phyloP scores from a whole-genome alignment of 306 rosid species.

The Phaseolus lunatus region DNA sequence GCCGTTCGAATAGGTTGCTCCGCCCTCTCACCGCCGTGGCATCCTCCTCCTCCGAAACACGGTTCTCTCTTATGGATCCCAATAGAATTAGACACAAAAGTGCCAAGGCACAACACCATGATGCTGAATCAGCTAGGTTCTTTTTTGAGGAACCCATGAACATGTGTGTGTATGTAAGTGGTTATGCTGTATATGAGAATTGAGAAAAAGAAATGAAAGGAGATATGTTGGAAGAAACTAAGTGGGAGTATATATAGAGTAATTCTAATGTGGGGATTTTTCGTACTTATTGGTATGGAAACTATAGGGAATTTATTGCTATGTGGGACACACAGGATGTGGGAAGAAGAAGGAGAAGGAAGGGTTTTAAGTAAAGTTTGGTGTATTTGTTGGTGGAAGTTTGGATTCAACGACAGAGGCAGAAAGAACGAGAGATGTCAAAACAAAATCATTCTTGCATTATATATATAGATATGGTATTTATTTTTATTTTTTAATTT shows the following conservation, averaged over 20 bases:
- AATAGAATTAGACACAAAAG: slow-evolving; percentile 59
- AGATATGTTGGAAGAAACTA: slow-evolving; percentile 11
- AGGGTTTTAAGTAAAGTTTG: slow-evolving; percentile 33
- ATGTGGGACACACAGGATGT: neutral
- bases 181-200: neutral
- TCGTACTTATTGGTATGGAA: neutral
- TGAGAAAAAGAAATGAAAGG: neutral
- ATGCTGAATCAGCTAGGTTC: slow-evolving; percentile 55
- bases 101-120: slow-evolving; percentile 66
- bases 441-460: neutral
- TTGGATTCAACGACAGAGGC: slow-evolving; percentile 35
- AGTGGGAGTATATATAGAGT: slow-evolving; percentile 27
- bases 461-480: neutral
- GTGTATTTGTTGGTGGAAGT: slow-evolving; percentile 42
- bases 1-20: slow-evolving; percentile 48
- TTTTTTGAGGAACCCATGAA: slow-evolving; percentile 31
- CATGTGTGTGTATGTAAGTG: neutral
- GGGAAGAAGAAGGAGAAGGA: neutral
- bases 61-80: slow-evolving; percentile 62
- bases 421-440: neutral
- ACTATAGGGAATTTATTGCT: slow-evolving; percentile 4
- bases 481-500: neutral
- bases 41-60: neutral
- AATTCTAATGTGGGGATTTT: neutral
- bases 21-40: slow-evolving; percentile 36